Conservation (phyloP, 2,329 filamentous ascomycete genomes). For the Stemphylium lycopersici region DNA sequence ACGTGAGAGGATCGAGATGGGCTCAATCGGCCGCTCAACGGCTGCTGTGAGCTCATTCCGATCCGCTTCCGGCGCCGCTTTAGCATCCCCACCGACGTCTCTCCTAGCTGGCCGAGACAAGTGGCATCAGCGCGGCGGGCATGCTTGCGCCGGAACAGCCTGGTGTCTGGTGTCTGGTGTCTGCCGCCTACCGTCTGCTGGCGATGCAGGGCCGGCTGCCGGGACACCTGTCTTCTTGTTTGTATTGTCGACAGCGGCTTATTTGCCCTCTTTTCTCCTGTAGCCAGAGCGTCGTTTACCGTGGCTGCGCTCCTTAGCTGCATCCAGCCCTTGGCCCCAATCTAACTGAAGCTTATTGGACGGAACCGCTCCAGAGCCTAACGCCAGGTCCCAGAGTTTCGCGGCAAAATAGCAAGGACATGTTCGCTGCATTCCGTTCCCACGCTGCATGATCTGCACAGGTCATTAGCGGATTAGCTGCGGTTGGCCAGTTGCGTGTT, state of each 20-base stretch:
- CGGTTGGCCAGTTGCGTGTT: slow-evolving; percentile 37
- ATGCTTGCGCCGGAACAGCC: neutral
- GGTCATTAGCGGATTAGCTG: slow-evolving; percentile 37
- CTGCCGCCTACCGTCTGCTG: slow-evolving; percentile 6
- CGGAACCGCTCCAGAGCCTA: slow-evolving; percentile 35
- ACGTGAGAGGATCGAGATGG: slow-evolving; percentile 31
- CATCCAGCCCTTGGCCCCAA: slow-evolving; percentile 43
- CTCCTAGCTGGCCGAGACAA: slow-evolving; percentile 11
- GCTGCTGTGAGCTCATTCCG: slow-evolving; percentile 35
- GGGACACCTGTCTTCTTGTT: slow-evolving; percentile 10
- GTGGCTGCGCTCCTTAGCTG: slow-evolving; percentile 39
- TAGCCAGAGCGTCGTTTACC: slow-evolving; percentile 27
- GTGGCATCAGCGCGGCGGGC: slow-evolving; percentile 8
- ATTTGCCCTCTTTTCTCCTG: slow-evolving; percentile 56
- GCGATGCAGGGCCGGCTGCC: slow-evolving; percentile 25
- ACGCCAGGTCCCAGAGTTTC: slow-evolving; percentile 38
- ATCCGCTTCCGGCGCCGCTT: slow-evolving; percentile 36
- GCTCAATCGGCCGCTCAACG: slow-evolving; percentile 35
- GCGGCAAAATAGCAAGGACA: slow-evolving; percentile 44
- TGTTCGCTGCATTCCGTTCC: slow-evolving; percentile 42
- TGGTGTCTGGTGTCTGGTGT: neutral
- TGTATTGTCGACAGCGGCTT: slow-evolving; percentile 18
- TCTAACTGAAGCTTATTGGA: slow-evolving; percentile 44
- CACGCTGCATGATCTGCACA: slow-evolving; percentile 46
- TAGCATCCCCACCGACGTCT: slow-evolving; percentile 23